A percentile compares a stretch with the other conserved stretches of the same genome.
Evolutionary conservation across 1,284 basidiomycete species (phyloP).

Genomic region (Cutaneotrichosporon sp.): DNA sequence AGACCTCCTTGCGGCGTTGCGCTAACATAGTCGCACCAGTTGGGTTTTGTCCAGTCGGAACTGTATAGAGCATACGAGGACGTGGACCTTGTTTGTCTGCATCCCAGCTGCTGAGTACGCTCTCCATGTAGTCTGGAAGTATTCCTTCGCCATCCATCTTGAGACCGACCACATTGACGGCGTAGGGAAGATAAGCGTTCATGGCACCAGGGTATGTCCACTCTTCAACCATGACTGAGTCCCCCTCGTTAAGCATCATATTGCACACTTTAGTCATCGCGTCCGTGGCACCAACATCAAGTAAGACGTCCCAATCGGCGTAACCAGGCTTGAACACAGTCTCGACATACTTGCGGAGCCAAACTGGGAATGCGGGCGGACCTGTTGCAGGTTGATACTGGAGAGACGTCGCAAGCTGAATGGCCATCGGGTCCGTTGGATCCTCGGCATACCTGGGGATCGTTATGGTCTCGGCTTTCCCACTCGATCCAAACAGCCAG

Average conservation of each 20-base stretch:
- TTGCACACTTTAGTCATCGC: slow-evolving; percentile 52
- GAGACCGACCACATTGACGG: slow-evolving; percentile 46
- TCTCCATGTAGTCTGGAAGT: slow-evolving; percentile 58
- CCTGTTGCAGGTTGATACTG: slow-evolving; percentile 60
- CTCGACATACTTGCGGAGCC: slow-evolving; percentile 56
- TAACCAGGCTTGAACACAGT: slow-evolving; percentile 67
- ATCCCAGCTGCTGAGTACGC: slow-evolving; percentile 64
- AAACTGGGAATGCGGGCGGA: slow-evolving; percentile 42
- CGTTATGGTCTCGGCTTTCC: slow-evolving; percentile 47
- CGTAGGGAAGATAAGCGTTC: slow-evolving; percentile 41
- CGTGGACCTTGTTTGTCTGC: slow-evolving; percentile 51
- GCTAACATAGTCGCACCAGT: slow-evolving; percentile 66
- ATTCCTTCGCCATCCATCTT: slow-evolving; percentile 70
- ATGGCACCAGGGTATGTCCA: slow-evolving; percentile 52
- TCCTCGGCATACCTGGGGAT: slow-evolving; percentile 56
- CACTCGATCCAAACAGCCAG: slow-evolving; percentile 54
- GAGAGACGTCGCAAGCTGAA: slow-evolving; percentile 63
- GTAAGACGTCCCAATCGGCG: slow-evolving; percentile 59
- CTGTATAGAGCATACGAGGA: slow-evolving; percentile 61
- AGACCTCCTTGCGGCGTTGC: slow-evolving; percentile 68
- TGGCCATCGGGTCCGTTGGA: slow-evolving; percentile 40
- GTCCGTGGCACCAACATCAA: slow-evolving; percentile 72
- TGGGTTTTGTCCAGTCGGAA: slow-evolving; percentile 60
- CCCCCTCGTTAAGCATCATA: slow-evolving; percentile 68
- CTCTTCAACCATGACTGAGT: slow-evolving; percentile 62